Base-by-base conservation (phyloP, 495 filamentous ascomycete species). In the Cairneyella variabilis region DNA sequence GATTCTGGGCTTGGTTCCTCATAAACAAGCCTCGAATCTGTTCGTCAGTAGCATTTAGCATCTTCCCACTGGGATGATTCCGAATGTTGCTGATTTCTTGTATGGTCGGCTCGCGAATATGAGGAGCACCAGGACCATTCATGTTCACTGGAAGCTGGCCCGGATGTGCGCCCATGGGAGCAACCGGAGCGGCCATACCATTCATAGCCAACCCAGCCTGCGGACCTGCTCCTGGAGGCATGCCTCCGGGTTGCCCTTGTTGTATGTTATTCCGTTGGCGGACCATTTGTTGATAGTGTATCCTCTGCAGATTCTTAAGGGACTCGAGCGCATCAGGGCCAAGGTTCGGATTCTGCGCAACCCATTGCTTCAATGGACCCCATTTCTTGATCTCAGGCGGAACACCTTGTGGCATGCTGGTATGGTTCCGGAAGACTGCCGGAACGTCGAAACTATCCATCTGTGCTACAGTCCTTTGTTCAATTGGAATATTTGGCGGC, bases 361-460 rank as follows among this genome's bases (percentile, higher is more conserved):
- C 69, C 74, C 77, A 87, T 36, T 79, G 67, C 64, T 89, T 91
- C 0, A 95, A 69, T 44, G 86, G 80, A 23, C 74, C 76, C 89
- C 89, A 95, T 50, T 82, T 84, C 62, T 81, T 85, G 16, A 86
- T 66, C 2, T 83, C 67, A 14, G 76, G 76, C 2, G 87, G 84
- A 0, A 84, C 65, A 10, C 71, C 69, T 40, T 69, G 60, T 18
- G 60, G 58, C 26, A 69, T 58, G 20, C 65, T 70, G 1, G 16
- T 9, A 34, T 60, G 50, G 45, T 40, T 58, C 6, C 36, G 16
- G 12, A 59, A 34, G 8, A 9, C n/a, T 20, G 49, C 30, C 3
- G 62, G 62, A 25, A 62, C 52, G 18, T 57, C 59, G 20, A 60
- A 25, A 21, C 5, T 46, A 45, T 65, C 62, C 59, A 65, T 65